These are phyloP conservation scores for Botrytis byssoidea DNA, from an alignment of 2,329 filamentous ascomycete genomes.

Conservation along the genomic window DNA sequence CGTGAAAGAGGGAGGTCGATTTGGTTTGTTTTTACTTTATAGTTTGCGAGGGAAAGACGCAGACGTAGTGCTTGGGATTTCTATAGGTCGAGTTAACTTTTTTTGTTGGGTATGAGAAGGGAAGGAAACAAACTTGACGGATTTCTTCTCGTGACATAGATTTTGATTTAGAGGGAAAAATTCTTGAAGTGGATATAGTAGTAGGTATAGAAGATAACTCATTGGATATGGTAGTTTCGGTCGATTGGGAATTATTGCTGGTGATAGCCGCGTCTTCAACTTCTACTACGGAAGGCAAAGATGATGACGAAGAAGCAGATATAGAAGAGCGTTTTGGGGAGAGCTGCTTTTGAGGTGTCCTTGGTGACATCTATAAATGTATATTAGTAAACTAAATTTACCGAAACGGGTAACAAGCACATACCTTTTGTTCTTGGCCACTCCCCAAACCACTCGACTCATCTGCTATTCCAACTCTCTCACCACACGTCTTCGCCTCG, in stretches of 20 bases:
- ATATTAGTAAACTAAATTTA: not conserved
- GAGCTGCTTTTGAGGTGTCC: not conserved
- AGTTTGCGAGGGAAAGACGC: slow-evolving; percentile 68
- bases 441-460: not conserved
- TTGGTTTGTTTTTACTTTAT: slow-evolving; percentile 75
- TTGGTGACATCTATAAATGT: not conserved
- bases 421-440: not conserved
- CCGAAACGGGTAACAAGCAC: not conserved
- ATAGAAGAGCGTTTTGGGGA: not conserved
- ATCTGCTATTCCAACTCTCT: not conserved
- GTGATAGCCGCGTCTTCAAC: not conserved
- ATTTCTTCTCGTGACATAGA: slow-evolving; percentile 14
- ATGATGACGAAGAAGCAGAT: not conserved
- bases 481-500: no score
- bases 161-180: not conserved
- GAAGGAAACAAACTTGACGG: slow-evolving; percentile 5
- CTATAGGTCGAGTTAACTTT: slow-evolving; percentile 40
- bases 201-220: not conserved
- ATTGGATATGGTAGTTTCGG: not conserved
- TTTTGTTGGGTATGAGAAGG: not conserved
- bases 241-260: not conserved
- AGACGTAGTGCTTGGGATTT: slow-evolving; percentile 65
- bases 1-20: slow-evolving; percentile 62
- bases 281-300: not conserved
- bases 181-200: not conserved